Conservation (phyloP, 2,329 filamentous ascomycete species). For the Penicillium glabrum region DNA sequence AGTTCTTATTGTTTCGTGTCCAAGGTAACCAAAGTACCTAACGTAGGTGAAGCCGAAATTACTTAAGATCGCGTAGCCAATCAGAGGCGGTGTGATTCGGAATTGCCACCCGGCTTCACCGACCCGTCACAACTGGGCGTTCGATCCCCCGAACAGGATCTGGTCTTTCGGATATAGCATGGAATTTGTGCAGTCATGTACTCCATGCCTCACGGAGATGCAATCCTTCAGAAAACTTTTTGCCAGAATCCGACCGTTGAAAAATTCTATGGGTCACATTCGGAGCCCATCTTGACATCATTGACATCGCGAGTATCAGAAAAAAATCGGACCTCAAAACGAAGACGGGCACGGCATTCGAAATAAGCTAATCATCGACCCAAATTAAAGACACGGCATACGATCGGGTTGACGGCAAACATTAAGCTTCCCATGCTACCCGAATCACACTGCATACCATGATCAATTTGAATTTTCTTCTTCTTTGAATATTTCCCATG, state of each 20-base stretch:
- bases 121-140: background rate
- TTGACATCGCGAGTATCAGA: background rate
- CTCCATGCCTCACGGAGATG: background rate
- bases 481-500: background rate
- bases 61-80: background rate
- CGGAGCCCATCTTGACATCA: slow-evolving; percentile 11
- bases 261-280: background rate
- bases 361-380: background rate
- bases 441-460: background rate
- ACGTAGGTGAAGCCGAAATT: background rate
- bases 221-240: background rate
- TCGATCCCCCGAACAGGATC: background rate
- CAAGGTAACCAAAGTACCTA: background rate
- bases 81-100: background rate
- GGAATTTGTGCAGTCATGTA: background rate
- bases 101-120: background rate
- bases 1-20: background rate
- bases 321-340: background rate
- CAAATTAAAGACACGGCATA: background rate
- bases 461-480: background rate
- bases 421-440: background rate
- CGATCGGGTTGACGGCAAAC: background rate
- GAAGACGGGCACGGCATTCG: background rate
- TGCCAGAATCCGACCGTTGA: background rate
- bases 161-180: background rate